Evolutionary conservation across 1,284 basidiomycete species (phyloP).

Genomic region (Xerocomus cyaneibrunnescens): DNA sequence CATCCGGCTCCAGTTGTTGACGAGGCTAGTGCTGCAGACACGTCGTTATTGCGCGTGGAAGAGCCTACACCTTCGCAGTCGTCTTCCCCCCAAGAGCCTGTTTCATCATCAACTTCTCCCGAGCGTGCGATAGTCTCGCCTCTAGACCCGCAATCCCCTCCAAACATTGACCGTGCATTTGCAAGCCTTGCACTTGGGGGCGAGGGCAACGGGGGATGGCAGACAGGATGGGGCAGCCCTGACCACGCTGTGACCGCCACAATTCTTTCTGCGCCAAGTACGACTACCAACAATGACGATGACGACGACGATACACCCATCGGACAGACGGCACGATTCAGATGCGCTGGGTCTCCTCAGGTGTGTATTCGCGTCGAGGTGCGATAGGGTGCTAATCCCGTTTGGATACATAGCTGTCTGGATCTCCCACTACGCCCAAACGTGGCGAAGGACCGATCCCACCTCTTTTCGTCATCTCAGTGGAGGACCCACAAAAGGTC

Average conservation of each 20-base stretch:
- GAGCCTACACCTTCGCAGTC: slow-evolving; percentile 9
- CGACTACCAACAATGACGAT: slow-evolving; percentile 40
- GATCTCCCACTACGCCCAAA: slow-evolving; percentile 18
- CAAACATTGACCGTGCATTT: slow-evolving; percentile 47
- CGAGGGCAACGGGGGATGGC: slow-evolving; percentile 59
- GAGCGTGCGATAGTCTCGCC: slow-evolving; percentile 49
- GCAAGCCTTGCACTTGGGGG: slow-evolving; percentile 62
- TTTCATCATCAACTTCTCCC: slow-evolving; percentile 21
- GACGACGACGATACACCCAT: slow-evolving; percentile 76
- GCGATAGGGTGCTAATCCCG: slow-evolving; percentile 2
- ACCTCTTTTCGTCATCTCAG: slow-evolving; percentile 75
- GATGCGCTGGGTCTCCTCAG: slow-evolving; percentile 33
- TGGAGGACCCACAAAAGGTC: slow-evolving; percentile 92
- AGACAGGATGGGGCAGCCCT: slow-evolving; percentile 42
- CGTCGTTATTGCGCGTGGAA: slow-evolving; percentile 10
- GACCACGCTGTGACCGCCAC: slow-evolving; percentile 23
- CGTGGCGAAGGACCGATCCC: slow-evolving; percentile 46
- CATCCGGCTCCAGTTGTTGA: slow-evolving; percentile 8
- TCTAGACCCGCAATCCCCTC: slow-evolving; percentile 44
- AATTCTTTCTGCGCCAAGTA: slow-evolving; percentile 12
- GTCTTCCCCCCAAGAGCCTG: slow-evolving; percentile 26
- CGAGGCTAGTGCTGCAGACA: slow-evolving; percentile 4
- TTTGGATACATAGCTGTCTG: slow-evolving; percentile 17
- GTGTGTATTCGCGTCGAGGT: slow-evolving; percentile 9
- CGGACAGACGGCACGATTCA: slow-evolving; percentile 49